A percentile compares a stretch with the other conserved stretches of the same genome.
Evolutionary conservation across 1,284 basidiomycete genomes (phyloP).

Genomic region (Melanopsichium pennsylvanicum): DNA sequence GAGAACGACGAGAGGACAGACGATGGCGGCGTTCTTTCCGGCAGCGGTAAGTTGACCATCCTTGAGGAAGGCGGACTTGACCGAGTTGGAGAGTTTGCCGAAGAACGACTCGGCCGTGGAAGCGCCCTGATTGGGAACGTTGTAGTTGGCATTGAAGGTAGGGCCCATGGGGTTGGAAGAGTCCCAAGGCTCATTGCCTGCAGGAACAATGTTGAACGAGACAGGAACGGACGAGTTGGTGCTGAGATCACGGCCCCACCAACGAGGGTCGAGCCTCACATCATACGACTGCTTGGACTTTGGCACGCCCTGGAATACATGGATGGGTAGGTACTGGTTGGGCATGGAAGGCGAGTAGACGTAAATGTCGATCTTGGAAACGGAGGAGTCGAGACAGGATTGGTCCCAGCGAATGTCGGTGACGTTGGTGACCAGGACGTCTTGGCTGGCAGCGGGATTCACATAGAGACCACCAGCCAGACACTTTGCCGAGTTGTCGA

Average conservation of each 20-base stretch:
- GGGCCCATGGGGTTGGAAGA: slow-evolving; percentile 59
- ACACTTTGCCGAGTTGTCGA: slow-evolving; percentile 46
- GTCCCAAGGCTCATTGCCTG: slow-evolving; percentile 64
- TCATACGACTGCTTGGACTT: slow-evolving; percentile 36
- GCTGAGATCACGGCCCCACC: slow-evolving; percentile 56
- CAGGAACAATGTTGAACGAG: slow-evolving; percentile 62
- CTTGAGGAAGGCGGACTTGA: slow-evolving; percentile 54
- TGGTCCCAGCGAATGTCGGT: slow-evolving; percentile 54
- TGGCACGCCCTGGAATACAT: slow-evolving; percentile 55
- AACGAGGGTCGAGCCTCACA: slow-evolving; percentile 54
- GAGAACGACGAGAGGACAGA: slow-evolving; percentile 57
- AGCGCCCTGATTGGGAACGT: slow-evolving; percentile 45
- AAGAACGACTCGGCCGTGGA: slow-evolving; percentile 41
- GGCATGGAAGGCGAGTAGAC: slow-evolving; percentile 54
- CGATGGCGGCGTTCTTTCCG: slow-evolving; percentile 61
- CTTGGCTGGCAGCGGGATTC: slow-evolving; percentile 23
- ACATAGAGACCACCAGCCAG: slow-evolving; percentile 54
- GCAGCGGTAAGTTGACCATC: slow-evolving; percentile 50
- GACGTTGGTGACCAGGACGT: slow-evolving; percentile 44
- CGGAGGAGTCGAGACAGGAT: slow-evolving; percentile 41
- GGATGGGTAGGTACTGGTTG: slow-evolving; percentile 51
- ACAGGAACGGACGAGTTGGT: slow-evolving; percentile 42
- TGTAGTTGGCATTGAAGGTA: slow-evolving; percentile 56
- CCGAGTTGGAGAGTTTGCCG: slow-evolving; percentile 43
- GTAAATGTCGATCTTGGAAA: slow-evolving; percentile 61